These are phyloP conservation scores for Xylaria polymorpha DNA, from an alignment of 2,329 filamentous ascomycete species.

Conservation along the genomic window DNA sequence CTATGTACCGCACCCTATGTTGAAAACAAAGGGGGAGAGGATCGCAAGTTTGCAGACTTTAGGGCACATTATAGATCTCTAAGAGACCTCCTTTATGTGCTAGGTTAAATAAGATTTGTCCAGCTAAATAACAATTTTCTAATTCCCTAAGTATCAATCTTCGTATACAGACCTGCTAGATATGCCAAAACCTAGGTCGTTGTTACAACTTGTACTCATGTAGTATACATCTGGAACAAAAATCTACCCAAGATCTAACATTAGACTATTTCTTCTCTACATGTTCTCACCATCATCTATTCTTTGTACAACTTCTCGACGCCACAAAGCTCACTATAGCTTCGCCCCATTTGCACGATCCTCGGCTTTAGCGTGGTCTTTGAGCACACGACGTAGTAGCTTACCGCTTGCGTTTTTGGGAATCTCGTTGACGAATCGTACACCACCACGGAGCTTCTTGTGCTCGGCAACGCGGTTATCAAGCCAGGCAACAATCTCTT, in stretches of 20 bases:
- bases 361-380: constrained; percentile 56
- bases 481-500: constrained; percentile 55
- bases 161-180: neutral
- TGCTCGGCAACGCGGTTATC: constrained; percentile 54
- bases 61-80: neutral
- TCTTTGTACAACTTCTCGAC: neutral
- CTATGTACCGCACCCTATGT: neutral
- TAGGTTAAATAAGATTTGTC: neutral
- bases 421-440: constrained; percentile 64
- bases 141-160: constrained; percentile 4
- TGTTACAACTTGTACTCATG: neutral
- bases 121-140: neutral
- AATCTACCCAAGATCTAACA: neutral
- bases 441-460: constrained; percentile 54
- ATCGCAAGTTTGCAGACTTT: neutral
- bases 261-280: constrained; percentile 13
- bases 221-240: constrained; percentile 12
- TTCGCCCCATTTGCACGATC: constrained; percentile 47
- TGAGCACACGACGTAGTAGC: constrained; percentile 68
- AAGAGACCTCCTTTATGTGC: neutral
- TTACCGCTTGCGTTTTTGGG: constrained; percentile 74
- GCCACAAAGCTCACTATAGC: constrained; percentile 38
- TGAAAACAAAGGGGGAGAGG: neutral
- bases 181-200: neutral
- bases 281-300: constrained; percentile 10